phyloP scores from a whole-genome alignment of 139 green algal species.

The Picocystis salinarum region DNA sequence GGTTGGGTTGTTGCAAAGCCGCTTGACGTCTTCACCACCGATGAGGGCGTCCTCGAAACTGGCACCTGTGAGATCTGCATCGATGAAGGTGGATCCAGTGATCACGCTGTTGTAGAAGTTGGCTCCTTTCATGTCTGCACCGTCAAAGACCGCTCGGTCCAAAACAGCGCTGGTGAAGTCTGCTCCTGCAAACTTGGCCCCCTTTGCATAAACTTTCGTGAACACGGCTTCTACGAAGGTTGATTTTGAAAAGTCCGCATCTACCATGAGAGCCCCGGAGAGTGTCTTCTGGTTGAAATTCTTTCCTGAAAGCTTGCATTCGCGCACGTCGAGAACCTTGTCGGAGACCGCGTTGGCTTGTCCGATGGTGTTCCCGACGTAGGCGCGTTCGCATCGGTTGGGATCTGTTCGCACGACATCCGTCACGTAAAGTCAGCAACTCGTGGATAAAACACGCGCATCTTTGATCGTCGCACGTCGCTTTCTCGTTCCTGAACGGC shows the following conservation, averaged over 20 bases:
- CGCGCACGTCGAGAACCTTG: constrained; percentile 54
- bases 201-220: constrained; percentile 74
- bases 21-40: constrained; percentile 25
- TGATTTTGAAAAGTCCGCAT: constrained; percentile 40
- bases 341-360: constrained; percentile 87
- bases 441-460: too few species aligned
- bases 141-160: constrained; percentile 67
- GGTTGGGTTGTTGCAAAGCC: constrained; percentile 40
- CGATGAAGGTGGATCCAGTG: constrained; percentile 48
- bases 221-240: constrained; percentile 54
- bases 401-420: constrained; percentile 34
- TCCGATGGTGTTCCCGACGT: constrained; percentile 78
- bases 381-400: constrained; percentile 59
- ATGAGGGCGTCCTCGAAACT: constrained; percentile 88
- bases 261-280: constrained; percentile 62
- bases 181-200: constrained; percentile 44
- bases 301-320: constrained; percentile 43
- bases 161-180: constrained; percentile 84
- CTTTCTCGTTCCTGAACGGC: too few species aligned
- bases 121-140: constrained; percentile 36
- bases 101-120: constrained; percentile 47
- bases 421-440: too few species aligned
- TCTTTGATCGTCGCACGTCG: too few species aligned
- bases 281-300: constrained; percentile 64
- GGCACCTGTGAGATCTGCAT: constrained; percentile 49